A percentile compares a stretch with the other conserved stretches of the same genome.
phyloP scores from a whole-genome alignment of 345 rosid species.

The Eutrema heterophyllum region DNA sequence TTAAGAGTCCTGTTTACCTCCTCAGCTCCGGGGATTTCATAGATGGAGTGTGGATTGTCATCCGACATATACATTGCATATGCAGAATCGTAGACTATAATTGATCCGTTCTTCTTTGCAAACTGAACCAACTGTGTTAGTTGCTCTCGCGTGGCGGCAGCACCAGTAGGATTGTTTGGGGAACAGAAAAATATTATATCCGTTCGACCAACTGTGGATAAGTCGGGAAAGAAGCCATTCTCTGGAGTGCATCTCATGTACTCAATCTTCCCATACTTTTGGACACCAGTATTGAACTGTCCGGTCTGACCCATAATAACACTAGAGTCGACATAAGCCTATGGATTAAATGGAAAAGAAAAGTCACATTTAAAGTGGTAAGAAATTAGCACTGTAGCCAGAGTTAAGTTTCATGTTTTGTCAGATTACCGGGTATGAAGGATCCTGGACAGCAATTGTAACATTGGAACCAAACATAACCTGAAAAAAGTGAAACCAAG shows the following conservation, averaged over 20 bases:
- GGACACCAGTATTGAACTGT: constrained; percentile 50
- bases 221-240: constrained; percentile 93
- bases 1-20: constrained; percentile 42
- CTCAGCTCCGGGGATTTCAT: constrained; percentile 95
- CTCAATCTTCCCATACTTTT: constrained; percentile 65
- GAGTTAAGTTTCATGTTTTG: too few species aligned
- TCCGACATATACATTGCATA: constrained; percentile 86
- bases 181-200: constrained; percentile 94
- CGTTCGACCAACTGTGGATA: constrained; percentile 58
- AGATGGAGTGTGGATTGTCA: constrained; percentile 80
- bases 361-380: too few species aligned
- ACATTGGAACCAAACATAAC: constrained; percentile 76
- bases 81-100: constrained; percentile 2
- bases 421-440: constrained; percentile 85
- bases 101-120: constrained; percentile 9
- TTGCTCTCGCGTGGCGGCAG: constrained; percentile 87
- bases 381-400: too few species aligned
- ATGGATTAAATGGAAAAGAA: neutral
- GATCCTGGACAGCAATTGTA: constrained; percentile 96
- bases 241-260: constrained; percentile 92
- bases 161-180: constrained; percentile 94
- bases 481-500: constrained; percentile 38
- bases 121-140: constrained; percentile 64
- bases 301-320: constrained; percentile 96
- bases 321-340: constrained; percentile 96